Evolutionary conservation across 176 grass and related monocot genomes (phyloP).

Genomic region (Oryza glaberrima): DNA sequence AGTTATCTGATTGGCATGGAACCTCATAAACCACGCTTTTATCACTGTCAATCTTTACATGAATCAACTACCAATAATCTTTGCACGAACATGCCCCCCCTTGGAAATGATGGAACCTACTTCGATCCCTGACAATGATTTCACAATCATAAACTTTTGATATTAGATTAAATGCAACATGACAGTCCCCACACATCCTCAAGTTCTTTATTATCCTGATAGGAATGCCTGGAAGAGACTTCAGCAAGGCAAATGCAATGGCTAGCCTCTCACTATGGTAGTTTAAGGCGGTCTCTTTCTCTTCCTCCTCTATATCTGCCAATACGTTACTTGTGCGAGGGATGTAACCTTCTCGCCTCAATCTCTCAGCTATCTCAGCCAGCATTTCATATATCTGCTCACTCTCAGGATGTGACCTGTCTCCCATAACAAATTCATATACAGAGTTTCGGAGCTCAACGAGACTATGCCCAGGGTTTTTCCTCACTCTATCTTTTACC

Average conservation of each 20-base stretch:
- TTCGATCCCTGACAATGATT: conserved; percentile 73
- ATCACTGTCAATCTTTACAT: background rate
- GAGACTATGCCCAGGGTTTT: conserved; percentile 74
- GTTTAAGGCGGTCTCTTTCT: conserved; percentile 74
- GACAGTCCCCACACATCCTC: conserved; percentile 82
- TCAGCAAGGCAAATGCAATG: conserved; percentile 85
- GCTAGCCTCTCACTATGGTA: conserved; percentile 88
- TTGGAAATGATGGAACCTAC: conserved; percentile 84
- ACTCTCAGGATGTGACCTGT: conserved; percentile 69
- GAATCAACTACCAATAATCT: conserved; percentile 75
- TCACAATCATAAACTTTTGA: conserved; percentile 67
- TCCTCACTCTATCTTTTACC: conserved; percentile 64
- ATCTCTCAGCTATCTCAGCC: conserved; percentile 61
- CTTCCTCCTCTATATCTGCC: conserved; percentile 91
- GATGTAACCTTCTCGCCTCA: conserved; percentile 65
- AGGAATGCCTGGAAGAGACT: conserved; percentile 55
- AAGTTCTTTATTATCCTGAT: conserved; percentile 92
- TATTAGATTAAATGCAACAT: conserved; percentile 72
- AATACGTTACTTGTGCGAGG: conserved; percentile 67
- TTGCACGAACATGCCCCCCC: conserved; percentile 75
- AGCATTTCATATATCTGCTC: conserved; percentile 72
- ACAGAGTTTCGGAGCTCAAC: conserved; percentile 67
- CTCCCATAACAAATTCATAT: conserved; percentile 83
- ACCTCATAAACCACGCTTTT: background rate
- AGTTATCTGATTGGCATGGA: conserved; percentile 6